Evolutionary conservation across 2,329 filamentous ascomycete species (phyloP).

Genomic region (Rachicladosporium sp.): DNA sequence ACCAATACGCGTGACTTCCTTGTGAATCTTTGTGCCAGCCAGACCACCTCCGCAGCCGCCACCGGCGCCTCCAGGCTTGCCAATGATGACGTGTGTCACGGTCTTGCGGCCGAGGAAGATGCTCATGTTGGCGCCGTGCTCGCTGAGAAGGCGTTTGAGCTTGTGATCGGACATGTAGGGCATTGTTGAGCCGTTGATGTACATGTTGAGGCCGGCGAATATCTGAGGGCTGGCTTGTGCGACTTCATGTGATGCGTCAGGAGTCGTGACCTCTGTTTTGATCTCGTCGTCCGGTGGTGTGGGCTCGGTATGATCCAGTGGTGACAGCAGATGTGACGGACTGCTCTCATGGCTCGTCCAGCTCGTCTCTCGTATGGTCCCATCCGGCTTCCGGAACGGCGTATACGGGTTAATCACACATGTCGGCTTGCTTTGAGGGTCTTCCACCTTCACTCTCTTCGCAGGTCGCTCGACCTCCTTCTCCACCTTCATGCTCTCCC

Average conservation of each 20-base stretch:
- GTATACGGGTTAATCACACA: constrained; percentile 20
- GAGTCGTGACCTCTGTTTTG: neutral
- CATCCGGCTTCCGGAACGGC: constrained; percentile 17
- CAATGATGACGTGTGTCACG: constrained; percentile 80
- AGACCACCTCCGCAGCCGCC: constrained; percentile 60
- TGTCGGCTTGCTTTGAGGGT: constrained; percentile 9
- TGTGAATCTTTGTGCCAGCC: constrained; percentile 66
- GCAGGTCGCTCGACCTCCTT: constrained; percentile 10
- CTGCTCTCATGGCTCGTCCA: constrained; percentile 21
- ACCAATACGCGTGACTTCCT: constrained; percentile 56
- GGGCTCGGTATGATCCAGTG: neutral
- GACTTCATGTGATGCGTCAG: neutral
- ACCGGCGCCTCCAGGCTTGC: constrained; percentile 36
- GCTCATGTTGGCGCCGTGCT: constrained; percentile 61
- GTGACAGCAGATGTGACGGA: constrained; percentile 18
- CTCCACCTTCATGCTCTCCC: constrained; percentile 17
- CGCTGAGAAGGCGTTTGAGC: constrained; percentile 63
- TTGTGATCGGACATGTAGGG: constrained; percentile 75
- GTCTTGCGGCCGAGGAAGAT: constrained; percentile 57
- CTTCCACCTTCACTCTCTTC: constrained; percentile 12
- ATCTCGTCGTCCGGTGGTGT: neutral
- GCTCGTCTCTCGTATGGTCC: constrained; percentile 19
- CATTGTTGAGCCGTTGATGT: constrained; percentile 77
- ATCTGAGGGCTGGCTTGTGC: constrained; percentile 13
- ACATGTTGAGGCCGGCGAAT: constrained; percentile 58